Percentiles rank a stretch among this genome's conserved stretches.
Evolutionary conservation across 2,329 filamentous ascomycete species (phyloP).

Genomic region (Botrytis deweyae): DNA sequence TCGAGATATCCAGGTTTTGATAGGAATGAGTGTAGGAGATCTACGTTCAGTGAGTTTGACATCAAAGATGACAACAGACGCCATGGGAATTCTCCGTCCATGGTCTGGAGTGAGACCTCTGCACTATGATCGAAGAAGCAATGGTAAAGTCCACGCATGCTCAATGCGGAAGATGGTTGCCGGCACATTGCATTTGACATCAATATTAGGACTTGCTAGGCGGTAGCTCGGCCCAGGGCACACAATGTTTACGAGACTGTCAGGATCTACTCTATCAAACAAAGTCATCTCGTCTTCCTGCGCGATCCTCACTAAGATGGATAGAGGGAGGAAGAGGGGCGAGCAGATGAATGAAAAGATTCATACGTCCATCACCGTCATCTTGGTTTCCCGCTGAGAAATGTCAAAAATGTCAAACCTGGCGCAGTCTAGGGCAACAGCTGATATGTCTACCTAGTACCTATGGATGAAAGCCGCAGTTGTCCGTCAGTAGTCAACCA

Average conservation of each 20-base stretch:
- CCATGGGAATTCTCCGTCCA: slow-evolving; percentile 16
- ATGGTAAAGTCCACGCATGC: background rate
- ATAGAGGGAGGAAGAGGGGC: background rate
- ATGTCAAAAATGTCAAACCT: slow-evolving; percentile 20
- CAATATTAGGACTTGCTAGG: background rate
- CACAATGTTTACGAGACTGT: background rate
- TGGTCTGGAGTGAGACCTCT: background rate
- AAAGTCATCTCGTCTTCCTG: background rate
- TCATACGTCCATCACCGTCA: background rate
- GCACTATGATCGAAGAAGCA: background rate
- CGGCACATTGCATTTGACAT: slow-evolving; percentile 18
- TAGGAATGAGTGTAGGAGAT: background rate
- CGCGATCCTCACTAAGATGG: background rate
- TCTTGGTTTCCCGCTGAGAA: background rate
- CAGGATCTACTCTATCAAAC: background rate
- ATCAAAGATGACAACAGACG: slow-evolving; percentile 13
- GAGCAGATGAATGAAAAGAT: background rate
- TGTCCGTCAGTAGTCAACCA: background rate
- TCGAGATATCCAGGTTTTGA: background rate
- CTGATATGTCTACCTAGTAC: background rate
- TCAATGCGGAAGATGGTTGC: slow-evolving; percentile 4
- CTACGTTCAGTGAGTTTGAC: background rate
- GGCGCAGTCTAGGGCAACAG: slow-evolving; percentile 19
- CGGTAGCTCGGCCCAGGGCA: background rate
- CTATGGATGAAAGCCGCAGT: background rate